Evolutionary conservation across 2,329 filamentous ascomycete genomes (phyloP), one percentile per base, ranked within the genome.

Genomic region (Pseudofabraea citricarpa): DNA sequence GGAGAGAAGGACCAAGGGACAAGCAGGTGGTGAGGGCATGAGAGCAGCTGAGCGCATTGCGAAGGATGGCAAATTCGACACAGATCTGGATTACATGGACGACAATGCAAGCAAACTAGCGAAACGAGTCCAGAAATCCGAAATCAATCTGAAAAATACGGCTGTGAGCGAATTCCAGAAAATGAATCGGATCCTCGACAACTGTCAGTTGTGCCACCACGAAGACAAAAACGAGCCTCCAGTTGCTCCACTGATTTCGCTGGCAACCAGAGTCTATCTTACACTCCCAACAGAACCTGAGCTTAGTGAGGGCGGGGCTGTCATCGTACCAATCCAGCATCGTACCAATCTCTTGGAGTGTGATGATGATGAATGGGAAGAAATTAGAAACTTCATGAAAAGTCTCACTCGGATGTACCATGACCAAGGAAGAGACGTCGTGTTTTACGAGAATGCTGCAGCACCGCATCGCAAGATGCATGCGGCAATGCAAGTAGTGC

Each of bases 321-420:
- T 93, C 45, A 93, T 98, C 49, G 89, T 90, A 3, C 93, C 93
- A 5, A 81, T 93, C 18, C 80, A 90, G 54, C 93, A 98, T 62
- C 83, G 84, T 41, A 81, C 75, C 19, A 98, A 97, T 62, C 79
- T 98, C 0, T 72, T 98, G n/a, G 91, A 96, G 64, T 98, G 93
- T 64, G 91, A 97, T 64, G 91, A 98, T 59, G 93, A 98, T 60
- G 93, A 98, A 63, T 98, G 94, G 94, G 93, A 98, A 61, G 93
- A 98, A 66, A 84, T 98, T 5, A 86, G 93, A 54, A 98, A 98
- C 64, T 98, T 98, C 62, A 97, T 97, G 91, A 98, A 98, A 70
- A 86, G 81, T 46, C 74, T 98, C 16, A 96, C 86, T 4, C 82
- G 91, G 35, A 85, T 96, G 79, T 98, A 97, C 66, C 89, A 95